Percentiles rank a stretch among this genome's conserved stretches.
Conservation (phyloP, 2,329 filamentous ascomycete species). For the Sclerotinia sclerotiorum region DNA sequence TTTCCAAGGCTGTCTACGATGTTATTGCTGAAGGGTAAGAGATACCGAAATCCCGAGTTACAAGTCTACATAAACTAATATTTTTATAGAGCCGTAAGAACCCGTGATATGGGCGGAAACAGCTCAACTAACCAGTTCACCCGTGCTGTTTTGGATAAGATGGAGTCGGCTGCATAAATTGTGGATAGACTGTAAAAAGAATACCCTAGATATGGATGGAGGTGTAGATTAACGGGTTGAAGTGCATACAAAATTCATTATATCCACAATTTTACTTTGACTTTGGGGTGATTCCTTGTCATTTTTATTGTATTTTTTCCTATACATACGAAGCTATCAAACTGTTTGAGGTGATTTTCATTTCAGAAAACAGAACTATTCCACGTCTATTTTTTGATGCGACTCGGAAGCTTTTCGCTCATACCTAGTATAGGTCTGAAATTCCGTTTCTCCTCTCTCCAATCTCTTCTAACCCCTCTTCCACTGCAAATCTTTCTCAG, state of each 20-base stretch:
- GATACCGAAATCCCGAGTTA: slow-evolving; percentile 13
- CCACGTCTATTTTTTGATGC: not conserved
- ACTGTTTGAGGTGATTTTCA: not conserved
- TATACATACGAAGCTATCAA: not conserved
- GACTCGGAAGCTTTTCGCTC: not conserved
- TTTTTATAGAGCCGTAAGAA: slow-evolving; percentile 70
- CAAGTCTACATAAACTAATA: slow-evolving; percentile 38
- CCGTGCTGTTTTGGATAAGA: slow-evolving; percentile 87
- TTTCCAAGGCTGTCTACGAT: slow-evolving; percentile 78
- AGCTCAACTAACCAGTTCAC: slow-evolving; percentile 94
- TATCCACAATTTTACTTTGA: not conserved
- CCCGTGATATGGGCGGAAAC: slow-evolving; percentile 92
- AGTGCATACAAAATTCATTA: slow-evolving; percentile 34
- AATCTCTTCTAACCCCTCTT: not conserved
- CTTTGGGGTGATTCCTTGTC: not conserved
- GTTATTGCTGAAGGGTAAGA: slow-evolving; percentile 87
- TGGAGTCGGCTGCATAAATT: slow-evolving; percentile 60
- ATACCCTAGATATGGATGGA: slow-evolving; percentile 24
- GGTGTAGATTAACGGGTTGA: slow-evolving; percentile 35
- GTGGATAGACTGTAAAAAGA: slow-evolving; percentile 35
- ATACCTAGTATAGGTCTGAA: not conserved
- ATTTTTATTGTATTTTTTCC: not conserved
- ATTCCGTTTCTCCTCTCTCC: not conserved
- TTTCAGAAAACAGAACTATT: not conserved
- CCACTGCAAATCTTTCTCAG: too few species aligned